Evolutionary conservation across 176 grass and related monocot species (phyloP).

Genomic region (Chloris gayana): DNA sequence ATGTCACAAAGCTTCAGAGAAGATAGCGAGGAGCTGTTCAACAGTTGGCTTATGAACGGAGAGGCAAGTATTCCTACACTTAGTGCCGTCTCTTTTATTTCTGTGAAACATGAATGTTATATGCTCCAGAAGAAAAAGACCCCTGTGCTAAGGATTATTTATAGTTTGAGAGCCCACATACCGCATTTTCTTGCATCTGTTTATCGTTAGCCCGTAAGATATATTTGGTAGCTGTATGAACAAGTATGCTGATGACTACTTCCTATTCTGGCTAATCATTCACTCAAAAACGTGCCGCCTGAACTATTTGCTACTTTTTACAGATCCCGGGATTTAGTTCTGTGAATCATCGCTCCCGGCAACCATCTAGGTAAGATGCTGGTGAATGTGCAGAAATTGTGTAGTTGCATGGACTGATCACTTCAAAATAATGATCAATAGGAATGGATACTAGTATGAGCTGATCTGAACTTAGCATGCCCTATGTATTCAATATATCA

Average conservation of each 20-base stretch:
- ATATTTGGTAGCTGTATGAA: background rate
- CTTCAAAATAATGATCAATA: background rate
- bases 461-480: background rate
- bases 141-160: background rate
- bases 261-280: constrained; percentile 17
- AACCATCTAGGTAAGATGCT: constrained; percentile 56
- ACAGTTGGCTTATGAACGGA: constrained; percentile 76
- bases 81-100: background rate
- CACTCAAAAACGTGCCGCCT: background rate
- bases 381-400: background rate
- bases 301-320: constrained; percentile 31
- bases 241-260: constrained; percentile 3
- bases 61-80: constrained; percentile 57
- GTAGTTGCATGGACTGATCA: background rate
- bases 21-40: constrained; percentile 77
- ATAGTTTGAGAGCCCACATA: background rate
- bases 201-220: background rate
- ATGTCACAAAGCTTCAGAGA: constrained; percentile 56
- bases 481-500: background rate
- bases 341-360: constrained; percentile 53
- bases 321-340: constrained; percentile 69
- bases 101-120: background rate
- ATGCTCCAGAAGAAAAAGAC: constrained; percentile 23
- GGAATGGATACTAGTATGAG: constrained; percentile 19
- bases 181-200: background rate